Base-by-base conservation (phyloP, 2,329 filamentous ascomycete genomes). In the Hypoxylon sp. region DNA sequence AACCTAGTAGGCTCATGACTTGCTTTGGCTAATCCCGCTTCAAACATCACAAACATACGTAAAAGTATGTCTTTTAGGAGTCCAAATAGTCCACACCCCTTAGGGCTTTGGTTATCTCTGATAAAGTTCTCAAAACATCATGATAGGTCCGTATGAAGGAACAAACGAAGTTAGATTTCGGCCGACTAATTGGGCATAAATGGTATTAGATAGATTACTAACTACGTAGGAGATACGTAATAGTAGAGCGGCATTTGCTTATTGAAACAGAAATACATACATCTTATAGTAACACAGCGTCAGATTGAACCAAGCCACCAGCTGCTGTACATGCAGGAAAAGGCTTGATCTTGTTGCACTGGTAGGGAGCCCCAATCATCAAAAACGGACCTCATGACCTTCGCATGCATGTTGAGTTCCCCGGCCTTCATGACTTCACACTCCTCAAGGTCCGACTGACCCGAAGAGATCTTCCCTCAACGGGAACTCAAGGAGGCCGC, bases 271-370 rank as follows among this genome's bases (percentile, higher is more conserved):
- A 22, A 10, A 9, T 37, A 48, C 42, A 35, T 57, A 26, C 6
- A 52, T 26, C 47, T 19, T 52, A 56, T 33, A 59, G 58, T 66
- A 55, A 47, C 62, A 68, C 68, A 58, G 24, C 68, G 33, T 65
- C 57, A 68, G 68, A 51, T 33, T 22, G 51, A 42, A 70, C 55
- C 65, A 61, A 57, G 55, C 46, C 47, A 31, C 42, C 42, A 63
- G 62, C 55, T 54, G 44, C 57, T 68, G 37, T 68, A 54, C 35
- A 63, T 68, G 62, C 65, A 54, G 59, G 50, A 48, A n/a, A 64
- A 68, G 47, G 65, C 62, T 69, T 65, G 53, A 68, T 61, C 66
- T n/a, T 50, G 65, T 68, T 70, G 39, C 63, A 66, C 58, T 31
- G 47, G 52, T 29, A 56, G 44, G 44, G 51, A 66, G 48, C 47